Evolutionary conservation across 2,329 filamentous ascomycete species (phyloP), one percentile per base, ranked within the genome.

Genomic region (Trichoderma aggressivum): DNA sequence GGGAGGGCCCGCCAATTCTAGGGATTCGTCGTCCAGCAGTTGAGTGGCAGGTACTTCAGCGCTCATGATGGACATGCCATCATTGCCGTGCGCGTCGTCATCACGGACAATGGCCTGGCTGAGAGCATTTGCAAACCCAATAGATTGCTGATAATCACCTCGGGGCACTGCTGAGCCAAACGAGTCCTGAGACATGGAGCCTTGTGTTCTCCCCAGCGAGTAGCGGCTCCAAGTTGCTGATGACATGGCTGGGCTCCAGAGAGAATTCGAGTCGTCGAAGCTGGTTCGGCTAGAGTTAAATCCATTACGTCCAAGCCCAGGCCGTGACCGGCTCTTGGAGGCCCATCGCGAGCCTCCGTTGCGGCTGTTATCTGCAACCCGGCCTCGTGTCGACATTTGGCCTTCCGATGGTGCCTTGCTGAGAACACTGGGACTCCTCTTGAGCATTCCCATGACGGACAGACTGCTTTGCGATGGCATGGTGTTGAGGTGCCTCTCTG

Each of bases 181-280:
- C 1, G 94, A 97, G 79, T 97, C 94, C 77, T 98, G 92, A 5
- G 94, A 98, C 85, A 96, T 92, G 3, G 94, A 95, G 0, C 94
- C 94, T 73, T 97, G 90, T 0, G 94, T 97, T 78, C 97, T 94
- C 36, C 94, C 94, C 72, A 97, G 86, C 0, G 95, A 98, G 78
- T 96, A 93, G 77, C 93, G 95, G 83, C 94, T 98, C 94, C 94
- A 98, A 0, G 93, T 96, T 74, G 94, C 97, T n/a, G 94, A 97
- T 24, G 93, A 94, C 50, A 86, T 82, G 1, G 89, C 85, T 12
- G 96, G 96, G 76, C 93, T 98, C 93, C 94, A 98, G 60, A 98
- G 87, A 2, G 94, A 97, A 73, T 90, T 92, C 72, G 90, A 89
- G 76, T 99, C 96, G 72, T 99, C 96, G 74, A 99, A 89, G 81